Percentiles rank a stretch among this genome's conserved stretches.
Conservation (phyloP, 441 rosid species). For the Arabidopsis lyrata region DNA sequence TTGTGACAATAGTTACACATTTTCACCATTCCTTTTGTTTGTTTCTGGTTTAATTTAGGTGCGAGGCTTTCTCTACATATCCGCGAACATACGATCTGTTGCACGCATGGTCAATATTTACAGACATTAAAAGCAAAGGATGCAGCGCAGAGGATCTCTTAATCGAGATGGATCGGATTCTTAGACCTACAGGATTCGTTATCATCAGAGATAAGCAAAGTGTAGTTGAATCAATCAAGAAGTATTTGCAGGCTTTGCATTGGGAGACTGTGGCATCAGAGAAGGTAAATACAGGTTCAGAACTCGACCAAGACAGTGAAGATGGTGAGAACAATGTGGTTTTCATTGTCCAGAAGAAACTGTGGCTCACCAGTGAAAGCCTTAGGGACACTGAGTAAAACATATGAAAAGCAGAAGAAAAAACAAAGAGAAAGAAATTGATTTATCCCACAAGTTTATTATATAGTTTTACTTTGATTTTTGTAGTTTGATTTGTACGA, state of each 20-base stretch:
- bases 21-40: background rate
- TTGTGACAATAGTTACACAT: background rate
- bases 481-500: constrained; percentile 40
- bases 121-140: constrained; percentile 81
- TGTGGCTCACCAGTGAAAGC: constrained; percentile 90
- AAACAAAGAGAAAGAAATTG: constrained; percentile 20
- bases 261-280: constrained; percentile 79
- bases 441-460: constrained; percentile 32
- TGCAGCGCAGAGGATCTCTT: constrained; percentile 88
- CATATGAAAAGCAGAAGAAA: constrained; percentile 5
- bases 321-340: constrained; percentile 50
- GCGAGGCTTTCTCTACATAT: constrained; percentile 91
- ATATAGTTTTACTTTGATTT: constrained; percentile 36
- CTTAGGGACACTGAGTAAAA: constrained; percentile 77
- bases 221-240: constrained; percentile 70
- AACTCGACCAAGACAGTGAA: constrained; percentile 64
- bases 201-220: constrained; percentile 78
- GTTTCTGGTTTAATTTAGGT: constrained; percentile 56
- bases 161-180: constrained; percentile 92
- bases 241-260: constrained; percentile 74
- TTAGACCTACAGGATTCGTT: constrained; percentile 87
- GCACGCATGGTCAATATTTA: constrained; percentile 87
- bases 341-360: constrained; percentile 77
- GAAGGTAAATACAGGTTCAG: constrained; percentile 48
- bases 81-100: constrained; percentile 96